Evolutionary conservation across 441 rosid genomes (phyloP), one percentile per base, ranked within the genome.

Genomic region (Theobroma grandiflorum): DNA sequence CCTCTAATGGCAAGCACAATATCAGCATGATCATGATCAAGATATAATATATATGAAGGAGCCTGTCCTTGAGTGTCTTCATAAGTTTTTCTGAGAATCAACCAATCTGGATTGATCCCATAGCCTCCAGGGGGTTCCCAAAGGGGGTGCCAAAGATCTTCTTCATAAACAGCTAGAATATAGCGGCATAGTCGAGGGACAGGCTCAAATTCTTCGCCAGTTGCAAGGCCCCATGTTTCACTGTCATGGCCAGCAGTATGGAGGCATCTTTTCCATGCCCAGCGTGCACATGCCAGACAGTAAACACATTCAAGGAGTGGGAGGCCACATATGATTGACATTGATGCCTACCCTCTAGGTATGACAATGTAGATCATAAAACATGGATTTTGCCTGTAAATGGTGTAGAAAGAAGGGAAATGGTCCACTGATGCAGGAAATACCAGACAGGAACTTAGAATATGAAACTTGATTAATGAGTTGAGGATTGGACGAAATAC

Each of bases 51-150:
- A 70, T 96, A 96, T 1, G 99, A 89, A 45, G 99, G 98, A 26
- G 94, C 94, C 73, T 82, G 90, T 62, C 98, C 98, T 18, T 72
- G 83, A 69, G 95, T 92, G 80, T 92, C 94, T 79, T 83, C 87
- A 12, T 94, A 92, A 55, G 89, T 88, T 86, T 74, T 93, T 82
- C 80, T 90, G 2, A 85, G 81, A 80, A 91, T 82, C 16, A 94
- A 84, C 90, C 91, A 83, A 49, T 93, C 93, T 3, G 96, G 98
- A 33, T 94, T 86, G 4, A 96, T 90, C 61, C 97, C 94, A 64
- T 94, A 96, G 42, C 99, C 98, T 70, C 90, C 95, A 2, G 95
- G 89, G 2, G 98, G 99, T 78, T 90, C 98, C 99, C 99, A 96
- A 2, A 89, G 78, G 37, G 98, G 98, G 64, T 89, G 81, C 47